Base-by-base conservation (phyloP, 441 rosid genomes). In the Populus hybrid region DNA sequence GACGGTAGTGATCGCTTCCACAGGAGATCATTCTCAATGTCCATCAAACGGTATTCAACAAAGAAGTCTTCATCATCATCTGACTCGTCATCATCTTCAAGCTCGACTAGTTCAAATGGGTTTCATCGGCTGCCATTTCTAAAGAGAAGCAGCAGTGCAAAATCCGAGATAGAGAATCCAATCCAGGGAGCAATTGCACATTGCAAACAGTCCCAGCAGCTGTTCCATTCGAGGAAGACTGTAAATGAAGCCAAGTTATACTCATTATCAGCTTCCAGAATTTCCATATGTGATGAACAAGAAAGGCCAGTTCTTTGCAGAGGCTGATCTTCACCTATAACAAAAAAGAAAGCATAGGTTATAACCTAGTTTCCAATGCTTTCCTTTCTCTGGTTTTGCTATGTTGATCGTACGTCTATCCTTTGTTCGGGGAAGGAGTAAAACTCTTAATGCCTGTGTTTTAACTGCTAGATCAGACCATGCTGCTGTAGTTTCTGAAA, bases 171-270 rank as follows among this genome's bases (percentile, higher is more conserved):
- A 23, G 98, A 96, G 81, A 87, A 85, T 80, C 90, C 96, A 80
- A 92, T 96, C 32, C 90, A 90, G 75, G 98, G 94, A 80, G 99
- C 99, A 2, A 96, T 96, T 73, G 97, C 94, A 85, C 97, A 96
- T 77, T 96, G 99, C 81, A 91, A 94, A 77, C 88, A 85, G 71
- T 92, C 98, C 73, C 91, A 88, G 77, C 81, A 88, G 84, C 79
- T 80, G 75, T 83, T 85, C 72, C 82, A 77, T 57, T 73, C 91
- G 26, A 84, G 87, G 78, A 90, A 81, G 75, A 76, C 75, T 65
- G 75, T 77, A 16, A 77, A 81, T 63, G 93, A 89, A 75, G 85
- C 82, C 38, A 90, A 91, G 71, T 89, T 89, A 35, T 88, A 88
- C 80, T 82, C 94, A 10, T 76, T 88, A 69, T 83, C 94, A 42